Base-by-base conservation (phyloP, 2,329 filamentous ascomycete genomes). In the Chaetomium sp. region DNA sequence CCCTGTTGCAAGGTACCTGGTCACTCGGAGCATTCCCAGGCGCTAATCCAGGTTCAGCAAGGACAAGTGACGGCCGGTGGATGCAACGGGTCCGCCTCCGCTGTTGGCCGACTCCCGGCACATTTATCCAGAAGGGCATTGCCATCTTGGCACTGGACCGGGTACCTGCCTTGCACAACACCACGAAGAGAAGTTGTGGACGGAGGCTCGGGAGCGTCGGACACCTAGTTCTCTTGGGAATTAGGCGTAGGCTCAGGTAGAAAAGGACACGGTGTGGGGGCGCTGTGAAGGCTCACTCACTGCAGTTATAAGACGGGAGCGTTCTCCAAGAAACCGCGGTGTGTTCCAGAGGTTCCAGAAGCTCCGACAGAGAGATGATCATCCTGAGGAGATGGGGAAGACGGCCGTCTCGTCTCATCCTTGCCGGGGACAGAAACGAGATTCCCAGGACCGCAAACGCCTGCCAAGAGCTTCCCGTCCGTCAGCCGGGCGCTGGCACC, bases 371-470 rank as follows among this genome's bases (percentile, higher is more conserved):
- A 42, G 40, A n/a, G 5, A 42, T 6, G 10, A 6, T 14, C 40
- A 8, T 42, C 12, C 3, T 6, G 6, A 7, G 14, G 14, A 49
- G 53, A 57, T 54, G 43, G 51, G 53, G 57, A 53, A 50, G 52
- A 36, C 10, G 36, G 47, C 48, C 51, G 46, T 38, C 40, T 49
- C 6, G 6, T 12, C 19, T 5, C 27, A 32, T 51, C 45, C 38
- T 42, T 27, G 19, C 19, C 19, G 19, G 19, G 19, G 42, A 50
- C 42, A 49, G 46, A 50, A 46, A 54, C 56, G 59, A 62, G 55
- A 59, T 58, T 58, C 40, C 12, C 58, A 59, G 58, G 56, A 55
- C 47, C 48, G 58, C 61, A 60, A 62, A 63, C 61, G 59, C 57
- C 49, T 9, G 56, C 55, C 55, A 58, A 56, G 61, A 38, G 53